Conservation (phyloP, 2,329 filamentous ascomycete genomes). For the Xylariales sp. region DNA sequence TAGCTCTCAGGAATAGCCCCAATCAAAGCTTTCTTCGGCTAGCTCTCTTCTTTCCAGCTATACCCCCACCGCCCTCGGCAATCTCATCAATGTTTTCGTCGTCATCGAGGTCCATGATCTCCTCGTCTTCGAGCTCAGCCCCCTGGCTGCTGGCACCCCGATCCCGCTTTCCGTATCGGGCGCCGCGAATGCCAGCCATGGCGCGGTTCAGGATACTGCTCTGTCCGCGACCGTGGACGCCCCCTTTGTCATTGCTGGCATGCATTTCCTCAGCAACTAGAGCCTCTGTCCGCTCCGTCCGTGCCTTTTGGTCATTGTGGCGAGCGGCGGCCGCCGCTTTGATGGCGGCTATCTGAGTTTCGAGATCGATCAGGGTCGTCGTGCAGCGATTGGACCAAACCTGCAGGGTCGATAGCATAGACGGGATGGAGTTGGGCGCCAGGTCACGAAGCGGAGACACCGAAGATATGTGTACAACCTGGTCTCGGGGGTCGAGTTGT, state of each 20-base stretch:
- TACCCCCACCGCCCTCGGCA: constrained; percentile 37
- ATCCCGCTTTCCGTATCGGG: constrained; percentile 10
- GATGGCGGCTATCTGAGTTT: constrained; percentile 67
- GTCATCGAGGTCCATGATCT: constrained; percentile 53
- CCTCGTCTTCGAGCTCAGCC: constrained; percentile 34
- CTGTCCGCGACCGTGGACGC: constrained; percentile 20
- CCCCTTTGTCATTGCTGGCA: constrained; percentile 13
- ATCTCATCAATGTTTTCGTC: constrained; percentile 38
- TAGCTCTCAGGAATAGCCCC: no score
- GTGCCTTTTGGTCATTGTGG: constrained; percentile 43
- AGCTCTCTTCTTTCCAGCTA: constrained; percentile 39
- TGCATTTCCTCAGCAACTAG: constrained; percentile 42
- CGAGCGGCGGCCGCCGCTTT: constrained; percentile 52
- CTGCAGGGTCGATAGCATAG: constrained; percentile 63
- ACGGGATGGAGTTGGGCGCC: constrained; percentile 64
- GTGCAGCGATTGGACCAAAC: constrained; percentile 79
- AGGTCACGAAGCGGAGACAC: constrained; percentile 86
- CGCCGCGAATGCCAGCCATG: constrained; percentile 9
- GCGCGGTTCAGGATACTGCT: constrained; percentile 17
- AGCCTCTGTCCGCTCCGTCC: constrained; percentile 43
- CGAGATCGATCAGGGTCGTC: constrained; percentile 67
- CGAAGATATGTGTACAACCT: constrained; percentile 71
- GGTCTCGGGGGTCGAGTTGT: constrained; percentile 75
- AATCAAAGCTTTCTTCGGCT: constrained; percentile 54
- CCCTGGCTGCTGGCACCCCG: constrained; percentile 19